Conservation (phyloP, 1,284 basidiomycete genomes). For the Tilletia setariae region DNA sequence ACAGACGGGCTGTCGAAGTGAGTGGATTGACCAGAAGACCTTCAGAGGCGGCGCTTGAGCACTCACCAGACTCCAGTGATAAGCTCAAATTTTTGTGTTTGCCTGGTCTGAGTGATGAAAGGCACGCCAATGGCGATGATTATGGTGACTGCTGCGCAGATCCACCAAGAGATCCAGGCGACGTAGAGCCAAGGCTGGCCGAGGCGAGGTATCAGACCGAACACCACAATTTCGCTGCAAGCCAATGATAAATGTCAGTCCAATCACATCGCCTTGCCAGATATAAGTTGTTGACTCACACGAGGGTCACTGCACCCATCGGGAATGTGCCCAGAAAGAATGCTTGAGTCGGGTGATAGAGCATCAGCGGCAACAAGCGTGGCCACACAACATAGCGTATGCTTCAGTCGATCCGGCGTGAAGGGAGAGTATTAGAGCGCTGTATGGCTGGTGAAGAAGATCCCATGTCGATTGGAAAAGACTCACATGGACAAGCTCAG, state of each 20-base stretch:
- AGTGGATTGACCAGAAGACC: too few species aligned
- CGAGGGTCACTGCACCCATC: conserved; percentile 68
- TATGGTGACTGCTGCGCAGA: conserved; percentile 64
- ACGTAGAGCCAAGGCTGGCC: conserved; percentile 35
- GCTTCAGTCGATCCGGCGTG: conserved; percentile 47
- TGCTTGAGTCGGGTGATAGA: conserved; percentile 65
- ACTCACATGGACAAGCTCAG: conserved; percentile 38
- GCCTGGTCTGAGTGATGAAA: conserved; percentile 67
- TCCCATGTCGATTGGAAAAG: not conserved
- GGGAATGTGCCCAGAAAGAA: conserved; percentile 69
- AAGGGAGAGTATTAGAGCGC: not conserved
- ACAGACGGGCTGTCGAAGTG: not conserved
- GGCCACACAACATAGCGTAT: conserved; percentile 64
- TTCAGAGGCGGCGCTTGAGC: too few species aligned
- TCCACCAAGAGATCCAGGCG: conserved; percentile 73
- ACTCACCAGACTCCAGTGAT: conserved; percentile 38
- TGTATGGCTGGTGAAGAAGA: not conserved
- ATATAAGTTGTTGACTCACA: conserved; percentile 49
- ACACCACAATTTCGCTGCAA: conserved; percentile 58
- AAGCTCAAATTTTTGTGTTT: conserved; percentile 62
- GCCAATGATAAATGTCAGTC: too few species aligned
- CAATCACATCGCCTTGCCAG: too few species aligned
- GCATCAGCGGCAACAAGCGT: conserved; percentile 61
- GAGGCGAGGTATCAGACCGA: conserved; percentile 20
- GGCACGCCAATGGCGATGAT: conserved; percentile 66